Conservation (phyloP, 306 rosid species). For the Heteromeles arbutifolia region DNA sequence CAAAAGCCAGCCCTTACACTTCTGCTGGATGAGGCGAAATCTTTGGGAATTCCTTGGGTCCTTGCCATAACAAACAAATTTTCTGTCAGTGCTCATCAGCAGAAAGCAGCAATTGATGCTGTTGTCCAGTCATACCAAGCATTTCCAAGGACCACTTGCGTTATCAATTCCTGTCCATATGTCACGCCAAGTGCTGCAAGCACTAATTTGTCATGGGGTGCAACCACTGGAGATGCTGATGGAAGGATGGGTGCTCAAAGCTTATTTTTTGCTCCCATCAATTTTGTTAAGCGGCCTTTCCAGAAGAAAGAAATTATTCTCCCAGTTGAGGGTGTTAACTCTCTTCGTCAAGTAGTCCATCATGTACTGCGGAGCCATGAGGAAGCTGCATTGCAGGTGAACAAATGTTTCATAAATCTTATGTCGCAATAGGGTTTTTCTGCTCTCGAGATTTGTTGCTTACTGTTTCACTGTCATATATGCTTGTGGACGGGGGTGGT, state of each 20-base stretch:
- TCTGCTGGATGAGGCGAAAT: constrained; percentile 87
- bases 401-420: constrained; percentile 2
- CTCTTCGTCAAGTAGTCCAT: constrained; percentile 66
- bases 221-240: constrained; percentile 40
- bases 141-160: constrained; percentile 55
- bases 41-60: constrained; percentile 95
- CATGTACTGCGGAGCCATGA: constrained; percentile 52
- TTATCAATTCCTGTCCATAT: constrained; percentile 79
- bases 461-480: not conserved
- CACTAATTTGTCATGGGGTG: constrained; percentile 60
- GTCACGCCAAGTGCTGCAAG: constrained; percentile 67
- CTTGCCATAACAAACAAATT: constrained; percentile 94
- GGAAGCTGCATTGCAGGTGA: constrained; percentile 82
- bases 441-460: not conserved
- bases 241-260: constrained; percentile 44
- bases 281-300: constrained; percentile 69
- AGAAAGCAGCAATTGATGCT: constrained; percentile 68
- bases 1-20: constrained; percentile 75
- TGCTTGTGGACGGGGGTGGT: not conserved
- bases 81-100: constrained; percentile 92
- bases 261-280: constrained; percentile 61
- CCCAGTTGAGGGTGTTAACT: constrained; percentile 71
- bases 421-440: not conserved
- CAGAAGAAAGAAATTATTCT: constrained; percentile 70
- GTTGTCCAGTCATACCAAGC: constrained; percentile 72